phyloP scores from a whole-genome alignment of 2,329 filamentous ascomycete genomes.

The Phyllosticta ampelicida region DNA sequence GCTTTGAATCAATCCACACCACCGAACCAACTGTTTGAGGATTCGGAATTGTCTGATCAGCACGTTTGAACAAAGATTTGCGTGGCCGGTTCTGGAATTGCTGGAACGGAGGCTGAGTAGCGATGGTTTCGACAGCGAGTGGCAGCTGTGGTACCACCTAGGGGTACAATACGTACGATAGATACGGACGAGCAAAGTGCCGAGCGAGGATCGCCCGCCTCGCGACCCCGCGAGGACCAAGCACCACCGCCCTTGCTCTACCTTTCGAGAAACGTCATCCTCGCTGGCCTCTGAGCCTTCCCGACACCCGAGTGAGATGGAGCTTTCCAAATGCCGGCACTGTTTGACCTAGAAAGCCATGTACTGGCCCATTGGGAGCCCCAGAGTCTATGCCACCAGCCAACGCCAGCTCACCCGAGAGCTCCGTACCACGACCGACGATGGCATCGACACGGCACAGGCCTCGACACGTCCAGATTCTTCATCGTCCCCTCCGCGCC shows the following conservation, averaged over 20 bases:
- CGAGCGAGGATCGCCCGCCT: background rate
- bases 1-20: background rate
- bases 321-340: constrained; percentile 14
- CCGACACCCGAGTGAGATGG: constrained; percentile 11
- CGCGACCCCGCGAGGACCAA: background rate
- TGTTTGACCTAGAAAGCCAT: constrained; percentile 25
- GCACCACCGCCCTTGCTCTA: background rate
- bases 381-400: constrained; percentile 70
- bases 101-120: background rate
- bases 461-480: constrained; percentile 21
- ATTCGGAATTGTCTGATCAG: background rate
- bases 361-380: constrained; percentile 84
- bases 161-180: too few species aligned
- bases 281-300: constrained; percentile 6
- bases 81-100: background rate
- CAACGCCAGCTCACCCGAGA: constrained; percentile 47
- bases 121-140: background rate
- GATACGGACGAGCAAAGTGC: background rate
- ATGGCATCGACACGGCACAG: constrained; percentile 42
- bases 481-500: background rate
- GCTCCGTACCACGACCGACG: constrained; percentile 50
- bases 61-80: background rate
- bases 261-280: constrained; percentile 4
- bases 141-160: background rate
- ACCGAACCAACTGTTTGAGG: too few species aligned